These are phyloP conservation scores for Auricularia auricula-judae DNA, from an alignment of 768 basidiomycete genomes.

Conservation along the genomic window DNA sequence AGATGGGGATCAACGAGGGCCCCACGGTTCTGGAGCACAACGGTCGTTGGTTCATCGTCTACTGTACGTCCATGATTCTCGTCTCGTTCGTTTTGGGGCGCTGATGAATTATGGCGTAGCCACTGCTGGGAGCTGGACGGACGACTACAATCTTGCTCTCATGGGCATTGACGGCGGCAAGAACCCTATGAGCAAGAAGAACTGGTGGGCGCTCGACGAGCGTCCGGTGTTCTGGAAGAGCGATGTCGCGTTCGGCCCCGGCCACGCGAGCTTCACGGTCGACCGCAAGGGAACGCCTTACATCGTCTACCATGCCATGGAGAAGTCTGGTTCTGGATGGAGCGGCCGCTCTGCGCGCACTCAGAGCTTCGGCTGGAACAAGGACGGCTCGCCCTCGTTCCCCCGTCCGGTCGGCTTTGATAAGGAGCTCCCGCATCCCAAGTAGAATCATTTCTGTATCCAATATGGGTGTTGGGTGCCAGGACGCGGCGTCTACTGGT, in stretches of 20 bases:
- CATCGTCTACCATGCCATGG: not conserved
- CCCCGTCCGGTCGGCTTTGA: not conserved
- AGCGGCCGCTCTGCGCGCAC: not conserved
- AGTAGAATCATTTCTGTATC: not conserved
- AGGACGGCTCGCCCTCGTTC: not conserved
- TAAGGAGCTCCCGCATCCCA: not conserved
- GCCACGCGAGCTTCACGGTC: not conserved
- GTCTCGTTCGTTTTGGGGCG: too few relatives aligned
- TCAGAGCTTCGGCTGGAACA: not conserved
- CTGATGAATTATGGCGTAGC: too few relatives aligned
- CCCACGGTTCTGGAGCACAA: not conserved
- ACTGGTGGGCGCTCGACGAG: not conserved
- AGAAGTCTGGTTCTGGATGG: not conserved
- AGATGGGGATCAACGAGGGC: not conserved
- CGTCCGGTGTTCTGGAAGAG: not conserved
- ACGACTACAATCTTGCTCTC: not conserved
- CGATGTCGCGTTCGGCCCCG: not conserved
- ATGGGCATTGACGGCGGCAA: conserved; percentile 1
- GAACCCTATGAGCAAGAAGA: not conserved
- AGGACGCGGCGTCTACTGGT: too few relatives aligned
- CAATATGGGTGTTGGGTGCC: too few relatives aligned
- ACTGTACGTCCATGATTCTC: not conserved
- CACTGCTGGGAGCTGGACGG: not conserved
- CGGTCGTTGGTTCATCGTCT: not conserved
- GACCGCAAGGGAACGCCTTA: not conserved